Evolutionary conservation across 2,329 filamentous ascomycete genomes (phyloP).

Genomic region (Furcasterigmium sp.): DNA sequence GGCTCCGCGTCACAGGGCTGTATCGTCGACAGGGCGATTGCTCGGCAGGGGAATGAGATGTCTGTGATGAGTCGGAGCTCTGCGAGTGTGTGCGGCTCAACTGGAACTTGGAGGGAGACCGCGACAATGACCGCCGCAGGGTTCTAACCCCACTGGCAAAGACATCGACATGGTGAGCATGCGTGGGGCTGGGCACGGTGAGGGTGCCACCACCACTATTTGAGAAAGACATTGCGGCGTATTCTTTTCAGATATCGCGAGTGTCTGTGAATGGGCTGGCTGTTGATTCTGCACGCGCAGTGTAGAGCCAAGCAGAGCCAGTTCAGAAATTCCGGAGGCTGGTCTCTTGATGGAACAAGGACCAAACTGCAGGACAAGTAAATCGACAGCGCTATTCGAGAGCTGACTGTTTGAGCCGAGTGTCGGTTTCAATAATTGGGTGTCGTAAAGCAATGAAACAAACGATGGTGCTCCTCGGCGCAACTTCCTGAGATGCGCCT

Average conservation of each 20-base stretch:
- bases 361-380: too few species aligned
- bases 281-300: not conserved
- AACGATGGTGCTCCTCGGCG: too few species aligned
- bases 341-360: too few species aligned
- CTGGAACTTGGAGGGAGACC: constrained; percentile 88
- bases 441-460: too few species aligned
- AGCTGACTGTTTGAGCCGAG: too few species aligned
- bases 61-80: constrained; percentile 9
- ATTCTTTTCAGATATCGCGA: constrained; percentile 2
- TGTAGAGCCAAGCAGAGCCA: too few species aligned
- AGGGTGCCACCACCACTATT: constrained; percentile 67
- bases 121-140: constrained; percentile 79
- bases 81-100: constrained; percentile 47
- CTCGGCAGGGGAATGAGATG: constrained; percentile 5
- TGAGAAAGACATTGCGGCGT: constrained; percentile 49
- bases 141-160: constrained; percentile 71
- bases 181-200: constrained; percentile 81
- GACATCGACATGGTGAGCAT: constrained; percentile 76
- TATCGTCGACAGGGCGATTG: constrained; percentile 42
- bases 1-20: constrained; percentile 12
- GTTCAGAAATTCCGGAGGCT: too few species aligned
- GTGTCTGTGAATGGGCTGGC: not conserved
- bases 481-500: too few species aligned
- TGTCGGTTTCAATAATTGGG: too few species aligned
- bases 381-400: too few species aligned